A percentile compares a stretch with the other conserved stretches of the same genome.
Evolutionary conservation across 371 early-diverging fungal species (phyloP).

Genomic region (Dinochytrium kinnereticum): DNA sequence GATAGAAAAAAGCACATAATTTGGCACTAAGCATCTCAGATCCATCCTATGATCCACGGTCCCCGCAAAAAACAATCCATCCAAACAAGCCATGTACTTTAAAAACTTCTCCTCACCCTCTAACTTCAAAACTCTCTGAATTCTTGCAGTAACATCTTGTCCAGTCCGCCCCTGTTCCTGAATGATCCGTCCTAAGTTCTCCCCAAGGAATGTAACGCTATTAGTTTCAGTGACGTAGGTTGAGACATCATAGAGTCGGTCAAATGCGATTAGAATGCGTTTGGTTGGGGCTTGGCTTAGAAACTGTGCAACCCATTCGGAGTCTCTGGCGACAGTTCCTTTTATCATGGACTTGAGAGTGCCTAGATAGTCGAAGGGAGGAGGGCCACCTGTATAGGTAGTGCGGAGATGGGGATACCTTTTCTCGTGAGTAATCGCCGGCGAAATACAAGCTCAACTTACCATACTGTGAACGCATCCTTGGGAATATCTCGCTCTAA

Average conservation of each 20-base stretch:
- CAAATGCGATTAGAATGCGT: conserved; percentile 33
- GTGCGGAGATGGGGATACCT: conserved; percentile 6
- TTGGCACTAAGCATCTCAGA: conserved; percentile 79
- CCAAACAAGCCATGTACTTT: conserved; percentile 65
- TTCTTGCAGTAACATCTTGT: conserved; percentile 23
- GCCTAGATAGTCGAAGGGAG: conserved; percentile 29
- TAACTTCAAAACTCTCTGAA: conserved; percentile 24
- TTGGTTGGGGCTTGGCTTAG: conserved; percentile 22
- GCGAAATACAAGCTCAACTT: not conserved
- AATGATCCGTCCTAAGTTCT: conserved; percentile 23
- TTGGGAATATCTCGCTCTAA: conserved; percentile 26
- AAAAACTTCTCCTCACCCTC: conserved; percentile 22
- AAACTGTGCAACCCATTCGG: conserved; percentile 30
- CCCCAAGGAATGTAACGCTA: conserved; percentile 25
- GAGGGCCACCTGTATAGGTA: too few relatives aligned
- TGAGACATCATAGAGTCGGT: conserved; percentile 44
- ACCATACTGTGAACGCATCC: conserved; percentile 29
- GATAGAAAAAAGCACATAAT: conserved; percentile 79
- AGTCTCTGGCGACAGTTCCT: conserved; percentile 37
- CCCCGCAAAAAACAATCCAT: conserved; percentile 83
- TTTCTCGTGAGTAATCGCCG: not conserved
- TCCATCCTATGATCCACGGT: conserved; percentile 81
- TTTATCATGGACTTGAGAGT: conserved; percentile 23
- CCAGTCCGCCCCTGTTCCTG: conserved; percentile 21
- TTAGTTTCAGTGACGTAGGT: conserved; percentile 13